A percentile compares a stretch with the other conserved stretches of the same genome.
These are phyloP conservation scores for Coemansia sp. DNA, from an alignment of 192 early-diverging fungal genomes.

Conservation along the genomic window DNA sequence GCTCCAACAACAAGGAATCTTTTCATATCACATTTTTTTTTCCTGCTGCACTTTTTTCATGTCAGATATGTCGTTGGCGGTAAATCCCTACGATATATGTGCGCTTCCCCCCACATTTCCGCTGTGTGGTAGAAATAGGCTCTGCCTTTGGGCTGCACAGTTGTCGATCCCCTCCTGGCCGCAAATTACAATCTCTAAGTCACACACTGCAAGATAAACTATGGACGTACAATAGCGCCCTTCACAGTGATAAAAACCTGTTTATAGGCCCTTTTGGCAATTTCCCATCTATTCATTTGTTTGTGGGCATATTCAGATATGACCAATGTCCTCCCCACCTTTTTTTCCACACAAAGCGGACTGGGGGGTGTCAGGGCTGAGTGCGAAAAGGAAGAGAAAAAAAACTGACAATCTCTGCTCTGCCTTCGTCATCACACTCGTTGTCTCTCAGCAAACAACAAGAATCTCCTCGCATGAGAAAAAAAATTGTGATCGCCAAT, in stretches of 20 bases:
- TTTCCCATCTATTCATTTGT: neutral
- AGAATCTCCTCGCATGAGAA: neutral
- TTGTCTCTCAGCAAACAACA: neutral
- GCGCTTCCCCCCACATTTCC: neutral
- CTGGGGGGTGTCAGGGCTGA: neutral
- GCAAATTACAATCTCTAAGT: conserved; percentile 1
- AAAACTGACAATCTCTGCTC: neutral
- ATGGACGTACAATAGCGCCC: conserved; percentile 1
- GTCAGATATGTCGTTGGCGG: neutral
- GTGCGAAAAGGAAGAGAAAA: neutral
- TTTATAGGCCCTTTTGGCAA: neutral
- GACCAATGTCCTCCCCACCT: neutral
- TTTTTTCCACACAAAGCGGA: neutral
- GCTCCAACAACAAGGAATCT: neutral
- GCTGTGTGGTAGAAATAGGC: conserved; percentile 3
- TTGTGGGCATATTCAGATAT: conserved; percentile 1
- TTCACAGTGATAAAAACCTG: conserved; percentile 9
- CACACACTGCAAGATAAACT: conserved; percentile 4
- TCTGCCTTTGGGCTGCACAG: neutral
- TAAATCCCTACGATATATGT: conserved; percentile 3
- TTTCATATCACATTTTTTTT: conserved; percentile 3
- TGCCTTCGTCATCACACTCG: neutral
- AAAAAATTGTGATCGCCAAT: neutral
- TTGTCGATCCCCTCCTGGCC: neutral
- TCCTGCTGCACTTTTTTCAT: neutral